Evolutionary conservation across 495 filamentous ascomycete species (phyloP).

Genomic region (Penicillium macrosclerotiorum): DNA sequence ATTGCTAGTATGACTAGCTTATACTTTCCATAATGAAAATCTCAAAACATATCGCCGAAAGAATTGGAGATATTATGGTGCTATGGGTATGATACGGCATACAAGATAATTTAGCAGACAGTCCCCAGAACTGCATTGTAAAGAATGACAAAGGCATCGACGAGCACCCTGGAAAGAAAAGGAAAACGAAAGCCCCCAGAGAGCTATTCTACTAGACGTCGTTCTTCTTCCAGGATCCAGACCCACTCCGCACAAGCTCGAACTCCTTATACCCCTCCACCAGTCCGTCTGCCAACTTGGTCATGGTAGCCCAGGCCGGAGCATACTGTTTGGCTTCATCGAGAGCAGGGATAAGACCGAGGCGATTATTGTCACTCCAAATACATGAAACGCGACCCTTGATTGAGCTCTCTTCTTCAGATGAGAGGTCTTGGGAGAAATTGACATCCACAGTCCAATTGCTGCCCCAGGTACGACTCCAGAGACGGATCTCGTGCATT

Average conservation of each 20-base stretch:
- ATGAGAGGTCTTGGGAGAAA: slow-evolving; percentile 49
- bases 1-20: neutral
- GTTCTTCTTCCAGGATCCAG: slow-evolving; percentile 1
- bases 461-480: slow-evolving; percentile 71
- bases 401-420: slow-evolving; percentile 40
- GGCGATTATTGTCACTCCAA: slow-evolving; percentile 82
- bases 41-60: neutral
- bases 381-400: slow-evolving; percentile 73
- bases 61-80: neutral
- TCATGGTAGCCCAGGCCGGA: slow-evolving; percentile 74
- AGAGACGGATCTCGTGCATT: slow-evolving; percentile 59
- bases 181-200: neutral
- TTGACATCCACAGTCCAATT: slow-evolving; percentile 74
- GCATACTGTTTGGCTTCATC: slow-evolving; percentile 75
- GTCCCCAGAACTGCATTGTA: neutral
- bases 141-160: no score
- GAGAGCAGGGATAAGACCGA: slow-evolving; percentile 74
- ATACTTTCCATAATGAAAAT: neutral
- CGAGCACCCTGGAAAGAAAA: neutral
- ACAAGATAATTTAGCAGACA: neutral
- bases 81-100: slow-evolving; percentile 3
- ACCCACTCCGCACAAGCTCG: slow-evolving; percentile 29
- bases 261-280: slow-evolving; percentile 71
- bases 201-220: neutral
- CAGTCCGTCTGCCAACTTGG: slow-evolving; percentile 74